Evolutionary conservation across 306 rosid genomes (phyloP), one percentile per base, ranked within the genome.

Genomic region (Gastrolobium villosum): DNA sequence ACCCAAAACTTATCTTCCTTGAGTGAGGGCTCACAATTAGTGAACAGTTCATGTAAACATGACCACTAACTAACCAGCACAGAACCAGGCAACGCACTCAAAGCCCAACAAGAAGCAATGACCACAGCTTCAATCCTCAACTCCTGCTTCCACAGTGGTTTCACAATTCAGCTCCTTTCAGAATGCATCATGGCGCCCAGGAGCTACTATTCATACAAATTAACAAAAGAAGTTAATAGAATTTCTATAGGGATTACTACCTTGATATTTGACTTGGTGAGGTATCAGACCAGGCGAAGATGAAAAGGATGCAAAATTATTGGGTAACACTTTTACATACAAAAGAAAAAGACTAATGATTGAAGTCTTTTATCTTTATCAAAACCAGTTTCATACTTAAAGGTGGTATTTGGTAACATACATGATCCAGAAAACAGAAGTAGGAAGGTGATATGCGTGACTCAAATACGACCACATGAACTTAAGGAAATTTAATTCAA

Each of bases 361-460:
- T 52, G 77, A 62, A 49, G 41, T 15, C 59, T 32, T 71, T 62
- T 72, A 52, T 39, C 53, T 59, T 35, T 36, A 55, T 4, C 32
- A 67, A 79, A 70, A 30, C 64, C 28, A 39, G 66, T 50, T 71
- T 31, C 57, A 50, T 79, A 20, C 63, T 75, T 62, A 28, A 20
- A 71, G 65, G 35, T 62, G 6, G 52, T 50, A 61, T 15, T 49
- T 49, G 49, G 45, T 53, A 37, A 45, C 46, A 48, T 37, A 45
- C 46, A 48, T 37, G n/a, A 14, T 60, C 39, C 15, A 78, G 43
- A 61, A 39, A 39, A 48, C 45, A 48, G 49, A 70, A 39, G 43
- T 45, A 34, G 36, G 65, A 72, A 53, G 57, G 35, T 46, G 50
- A 62, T 46, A n/a, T 10, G 61, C 14, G 1, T 20, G 6, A 72